Evolutionary conservation across 2,329 filamentous ascomycete genomes (phyloP).

Genomic region (Hortaea werneckii): DNA sequence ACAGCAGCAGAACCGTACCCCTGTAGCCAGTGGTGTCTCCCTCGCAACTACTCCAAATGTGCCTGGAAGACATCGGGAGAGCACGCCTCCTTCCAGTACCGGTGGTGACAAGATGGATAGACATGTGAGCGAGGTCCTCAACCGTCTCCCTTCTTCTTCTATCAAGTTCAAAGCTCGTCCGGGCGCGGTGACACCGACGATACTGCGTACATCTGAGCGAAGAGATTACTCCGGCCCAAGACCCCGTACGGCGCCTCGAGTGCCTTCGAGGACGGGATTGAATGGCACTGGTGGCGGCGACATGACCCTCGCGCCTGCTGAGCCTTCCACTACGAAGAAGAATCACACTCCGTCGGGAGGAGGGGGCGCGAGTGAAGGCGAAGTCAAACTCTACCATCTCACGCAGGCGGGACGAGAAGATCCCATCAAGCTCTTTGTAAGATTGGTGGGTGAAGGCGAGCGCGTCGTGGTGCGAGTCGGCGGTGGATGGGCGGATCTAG

Average conservation of each 20-base stretch:
- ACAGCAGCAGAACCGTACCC: constrained; percentile 1
- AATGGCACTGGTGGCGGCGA: background rate
- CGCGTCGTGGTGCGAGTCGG: constrained; percentile 97
- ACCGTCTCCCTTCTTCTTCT: constrained; percentile 47
- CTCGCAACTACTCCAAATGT: too few relatives aligned
- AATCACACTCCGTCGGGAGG: background rate
- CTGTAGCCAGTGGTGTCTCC: background rate
- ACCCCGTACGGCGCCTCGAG: constrained; percentile 7
- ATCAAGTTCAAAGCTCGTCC: constrained; percentile 60
- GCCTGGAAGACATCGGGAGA: too few relatives aligned
- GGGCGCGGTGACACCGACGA: constrained; percentile 27
- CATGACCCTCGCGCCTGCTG: constrained; percentile 27
- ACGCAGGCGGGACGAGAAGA: constrained; percentile 72
- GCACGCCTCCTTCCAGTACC: background rate
- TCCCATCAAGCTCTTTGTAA: constrained; percentile 89
- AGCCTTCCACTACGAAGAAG: constrained; percentile 20
- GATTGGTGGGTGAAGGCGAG: constrained; percentile 84
- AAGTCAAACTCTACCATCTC: constrained; percentile 87
- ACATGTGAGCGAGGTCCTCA: constrained; percentile 27
- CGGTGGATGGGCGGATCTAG: constrained; percentile 95
- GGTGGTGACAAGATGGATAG: constrained; percentile 46
- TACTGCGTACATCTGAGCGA: constrained; percentile 10
- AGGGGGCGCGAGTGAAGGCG: constrained; percentile 27
- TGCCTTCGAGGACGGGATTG: constrained; percentile 5
- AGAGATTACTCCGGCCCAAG: constrained; percentile 11